Conservation (phyloP, 768 basidiomycete genomes). For the Suillus subluteus region DNA sequence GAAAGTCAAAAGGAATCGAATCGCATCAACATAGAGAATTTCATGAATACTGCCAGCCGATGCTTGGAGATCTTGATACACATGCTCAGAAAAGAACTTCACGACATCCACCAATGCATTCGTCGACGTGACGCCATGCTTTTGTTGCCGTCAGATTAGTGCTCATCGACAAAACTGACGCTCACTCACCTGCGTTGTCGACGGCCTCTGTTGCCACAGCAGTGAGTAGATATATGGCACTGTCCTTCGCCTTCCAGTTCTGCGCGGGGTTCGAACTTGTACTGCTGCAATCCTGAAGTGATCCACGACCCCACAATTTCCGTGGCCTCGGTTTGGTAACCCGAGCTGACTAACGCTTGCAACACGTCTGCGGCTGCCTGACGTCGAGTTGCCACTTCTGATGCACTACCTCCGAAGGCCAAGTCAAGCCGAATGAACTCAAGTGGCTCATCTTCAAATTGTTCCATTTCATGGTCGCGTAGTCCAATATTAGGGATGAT, state of each 20-base stretch:
- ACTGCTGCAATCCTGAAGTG: constrained; percentile 67
- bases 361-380: constrained; percentile 97
- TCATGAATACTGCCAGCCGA: constrained; percentile 72
- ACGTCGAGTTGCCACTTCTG: constrained; percentile 82
- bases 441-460: constrained; percentile 96
- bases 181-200: constrained; percentile 71
- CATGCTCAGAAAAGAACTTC: constrained; percentile 92
- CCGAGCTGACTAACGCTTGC: constrained; percentile 81
- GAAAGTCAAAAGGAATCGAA: constrained; percentile 93
- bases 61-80: constrained; percentile 85
- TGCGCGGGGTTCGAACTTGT: constrained; percentile 58
- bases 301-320: constrained; percentile 89
- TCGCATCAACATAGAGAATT: constrained; percentile 94
- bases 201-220: constrained; percentile 90
- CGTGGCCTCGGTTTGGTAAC: constrained; percentile 86
- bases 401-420: constrained; percentile 50
- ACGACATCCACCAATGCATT: constrained; percentile 93
- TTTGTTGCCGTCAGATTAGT: constrained; percentile 11
- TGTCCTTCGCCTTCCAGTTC: constrained; percentile 92
- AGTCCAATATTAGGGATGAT: constrained; percentile 92
- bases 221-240: constrained; percentile 91
- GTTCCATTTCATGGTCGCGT: constrained; percentile 88
- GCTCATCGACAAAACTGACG: background rate
- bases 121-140: constrained; percentile 93
- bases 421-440: constrained; percentile 92